Percentiles rank a stretch among this genome's conserved stretches.
These are phyloP conservation scores for Adansonia gregorii DNA, from an alignment of 441 rosid species.

Conservation along the genomic window DNA sequence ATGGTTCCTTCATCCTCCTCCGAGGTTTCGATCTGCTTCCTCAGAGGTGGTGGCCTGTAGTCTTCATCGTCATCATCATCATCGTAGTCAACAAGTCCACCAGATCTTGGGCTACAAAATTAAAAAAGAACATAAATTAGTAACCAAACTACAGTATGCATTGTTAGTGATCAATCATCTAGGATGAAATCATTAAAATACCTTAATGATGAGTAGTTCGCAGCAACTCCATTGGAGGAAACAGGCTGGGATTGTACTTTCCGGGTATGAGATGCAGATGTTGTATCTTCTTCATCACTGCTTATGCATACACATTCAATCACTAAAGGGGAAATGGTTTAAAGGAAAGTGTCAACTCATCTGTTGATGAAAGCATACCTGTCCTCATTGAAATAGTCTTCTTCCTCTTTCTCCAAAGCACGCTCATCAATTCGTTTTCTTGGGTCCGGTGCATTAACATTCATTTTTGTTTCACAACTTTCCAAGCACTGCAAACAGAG, in stretches of 20 bases:
- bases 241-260: conserved; percentile 58
- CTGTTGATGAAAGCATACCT: conserved; percentile 50
- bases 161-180: conserved; percentile 21
- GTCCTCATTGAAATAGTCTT: conserved; percentile 95
- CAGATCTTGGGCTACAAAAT: conserved; percentile 61
- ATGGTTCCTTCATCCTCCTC: conserved; percentile 78
- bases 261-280: conserved; percentile 69
- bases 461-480: conserved; percentile 58
- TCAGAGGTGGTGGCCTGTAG: conserved; percentile 78
- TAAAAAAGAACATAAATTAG: background rate
- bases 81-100: conserved; percentile 92
- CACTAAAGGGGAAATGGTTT: conserved; percentile 29
- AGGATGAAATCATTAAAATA: conserved; percentile 35
- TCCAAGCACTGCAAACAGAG: conserved; percentile 75
- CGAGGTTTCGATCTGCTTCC: conserved; percentile 58
- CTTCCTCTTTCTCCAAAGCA: conserved; percentile 95
- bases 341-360: conserved; percentile 8
- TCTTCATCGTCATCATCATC: conserved; percentile 96
- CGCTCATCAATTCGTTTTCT: conserved; percentile 87
- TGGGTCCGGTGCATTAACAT: conserved; percentile 58
- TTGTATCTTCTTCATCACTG: conserved; percentile 96
- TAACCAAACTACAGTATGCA: background rate
- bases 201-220: conserved; percentile 64
- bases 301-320: conserved; percentile 18
- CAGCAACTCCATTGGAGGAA: conserved; percentile 74